phyloP scores from a whole-genome alignment of 345 rosid genomes.

The Eucalyptus victrix region DNA sequence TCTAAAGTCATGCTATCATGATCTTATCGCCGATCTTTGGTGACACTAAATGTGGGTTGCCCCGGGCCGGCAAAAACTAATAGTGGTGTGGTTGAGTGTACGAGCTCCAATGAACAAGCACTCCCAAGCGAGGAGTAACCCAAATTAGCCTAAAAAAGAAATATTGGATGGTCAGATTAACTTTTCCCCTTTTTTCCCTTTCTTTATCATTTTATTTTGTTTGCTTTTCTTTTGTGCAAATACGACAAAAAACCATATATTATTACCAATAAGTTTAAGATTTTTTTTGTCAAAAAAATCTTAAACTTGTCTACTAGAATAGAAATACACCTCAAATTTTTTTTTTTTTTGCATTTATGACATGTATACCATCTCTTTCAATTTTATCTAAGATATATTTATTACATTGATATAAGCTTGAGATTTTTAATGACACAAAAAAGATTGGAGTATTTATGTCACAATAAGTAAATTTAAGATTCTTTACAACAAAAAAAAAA shows the following conservation, averaged over 20 bases:
- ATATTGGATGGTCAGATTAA: not conserved
- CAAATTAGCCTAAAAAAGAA: not conserved
- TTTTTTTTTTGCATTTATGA: too few relatives aligned
- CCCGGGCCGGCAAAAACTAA: not conserved
- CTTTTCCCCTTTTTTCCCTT: not conserved
- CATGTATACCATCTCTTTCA: not conserved
- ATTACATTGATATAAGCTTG: too few relatives aligned
- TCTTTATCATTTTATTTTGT: not conserved
- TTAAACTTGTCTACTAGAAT: not conserved
- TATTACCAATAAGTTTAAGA: not conserved
- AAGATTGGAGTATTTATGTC: too few relatives aligned
- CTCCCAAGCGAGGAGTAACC: not conserved
- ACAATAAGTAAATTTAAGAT: too few relatives aligned
- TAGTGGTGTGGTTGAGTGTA: not conserved
- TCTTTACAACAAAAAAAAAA: too few relatives aligned
- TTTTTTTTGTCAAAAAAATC: not conserved
- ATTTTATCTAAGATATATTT: too few relatives aligned
- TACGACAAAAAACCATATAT: too few relatives aligned
- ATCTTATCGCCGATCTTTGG: not conserved
- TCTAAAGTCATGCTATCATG: not conserved
- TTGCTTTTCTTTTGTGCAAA: not conserved
- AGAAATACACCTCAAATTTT: too few relatives aligned
- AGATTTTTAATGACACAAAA: too few relatives aligned
- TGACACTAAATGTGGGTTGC: not conserved
- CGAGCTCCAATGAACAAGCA: not conserved